phyloP scores from a whole-genome alignment of 2,329 filamentous ascomycete species.

The Pseudogymnoascus sp. region DNA sequence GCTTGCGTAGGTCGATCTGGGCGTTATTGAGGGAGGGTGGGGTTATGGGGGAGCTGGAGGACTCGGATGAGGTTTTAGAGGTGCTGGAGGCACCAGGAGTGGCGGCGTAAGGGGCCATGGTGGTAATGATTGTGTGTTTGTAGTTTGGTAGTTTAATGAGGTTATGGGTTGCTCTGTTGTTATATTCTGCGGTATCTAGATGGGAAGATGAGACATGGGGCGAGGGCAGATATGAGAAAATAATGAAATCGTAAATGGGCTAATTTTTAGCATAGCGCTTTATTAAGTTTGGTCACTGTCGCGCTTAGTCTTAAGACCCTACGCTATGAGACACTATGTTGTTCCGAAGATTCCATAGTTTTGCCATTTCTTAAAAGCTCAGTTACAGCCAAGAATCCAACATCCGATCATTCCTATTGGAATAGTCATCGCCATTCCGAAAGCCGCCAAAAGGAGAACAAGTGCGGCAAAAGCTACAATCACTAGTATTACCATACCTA shows the following conservation, averaged over 20 bases:
- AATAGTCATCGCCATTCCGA: neutral
- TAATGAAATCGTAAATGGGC: neutral
- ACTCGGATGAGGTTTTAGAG: neutral
- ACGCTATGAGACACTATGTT: neutral
- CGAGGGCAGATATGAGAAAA: neutral
- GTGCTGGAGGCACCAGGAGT: neutral
- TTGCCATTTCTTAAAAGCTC: neutral
- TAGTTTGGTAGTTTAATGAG: neutral
- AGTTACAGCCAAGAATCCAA: neutral
- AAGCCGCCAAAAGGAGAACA: neutral
- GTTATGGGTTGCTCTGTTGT: neutral
- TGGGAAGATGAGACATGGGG: neutral
- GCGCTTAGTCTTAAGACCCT: neutral
- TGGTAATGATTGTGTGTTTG: neutral
- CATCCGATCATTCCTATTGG: neutral
- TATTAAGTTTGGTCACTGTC: neutral
- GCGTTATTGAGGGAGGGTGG: neutral
- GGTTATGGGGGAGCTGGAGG: neutral
- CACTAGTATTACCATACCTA: neutral
- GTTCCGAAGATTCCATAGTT: neutral
- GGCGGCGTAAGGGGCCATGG: neutral
- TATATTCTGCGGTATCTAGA: neutral
- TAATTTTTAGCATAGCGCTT: neutral
- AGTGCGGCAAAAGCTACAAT: neutral
- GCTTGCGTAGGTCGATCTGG: neutral